These are phyloP conservation scores for Arthromyces matolae DNA, from an alignment of 768 basidiomycete species.

Conservation along the genomic window DNA sequence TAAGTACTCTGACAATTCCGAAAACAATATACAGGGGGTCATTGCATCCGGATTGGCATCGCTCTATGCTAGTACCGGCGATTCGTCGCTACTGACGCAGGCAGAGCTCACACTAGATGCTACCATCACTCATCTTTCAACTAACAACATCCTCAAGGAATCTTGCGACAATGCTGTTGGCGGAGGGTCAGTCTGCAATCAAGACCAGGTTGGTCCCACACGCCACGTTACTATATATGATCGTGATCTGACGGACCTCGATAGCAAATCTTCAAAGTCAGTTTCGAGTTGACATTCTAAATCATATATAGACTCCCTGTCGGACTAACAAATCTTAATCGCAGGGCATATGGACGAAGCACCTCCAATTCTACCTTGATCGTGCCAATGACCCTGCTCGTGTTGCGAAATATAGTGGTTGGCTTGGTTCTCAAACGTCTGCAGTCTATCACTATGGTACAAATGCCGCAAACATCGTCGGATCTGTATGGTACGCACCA, in stretches of 20 bases:
- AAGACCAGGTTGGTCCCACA: conserved; percentile 36
- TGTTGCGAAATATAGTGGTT: conserved; percentile 39
- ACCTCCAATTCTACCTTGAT: conserved; percentile 48
- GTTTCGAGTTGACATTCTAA: not conserved
- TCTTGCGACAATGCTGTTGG: conserved; percentile 46
- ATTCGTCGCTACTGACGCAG: conserved; percentile 37
- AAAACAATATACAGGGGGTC: conserved; percentile 37
- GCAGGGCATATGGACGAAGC: conserved; percentile 52
- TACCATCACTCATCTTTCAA: conserved; percentile 38
- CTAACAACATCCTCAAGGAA: conserved; percentile 42
- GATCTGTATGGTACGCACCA: conserved; percentile 45
- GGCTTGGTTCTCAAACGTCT: conserved; percentile 37
- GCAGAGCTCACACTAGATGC: conserved; percentile 54
- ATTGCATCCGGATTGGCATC: conserved; percentile 51
- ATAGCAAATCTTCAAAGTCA: conserved; percentile 44
- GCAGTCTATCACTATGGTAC: conserved; percentile 44
- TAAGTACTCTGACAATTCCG: too few relatives aligned
- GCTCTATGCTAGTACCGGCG: conserved; percentile 37
- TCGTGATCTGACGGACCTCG: not conserved
- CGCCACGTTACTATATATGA: not conserved
- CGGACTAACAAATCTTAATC: not conserved
- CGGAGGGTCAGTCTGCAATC: conserved; percentile 38
- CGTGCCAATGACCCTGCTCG: conserved; percentile 38
- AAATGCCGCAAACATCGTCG: conserved; percentile 36
- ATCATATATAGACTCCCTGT: not conserved